Conservation (phyloP, 2,329 filamentous ascomycete species). For the Arthrobotrys sphaeroides region DNA sequence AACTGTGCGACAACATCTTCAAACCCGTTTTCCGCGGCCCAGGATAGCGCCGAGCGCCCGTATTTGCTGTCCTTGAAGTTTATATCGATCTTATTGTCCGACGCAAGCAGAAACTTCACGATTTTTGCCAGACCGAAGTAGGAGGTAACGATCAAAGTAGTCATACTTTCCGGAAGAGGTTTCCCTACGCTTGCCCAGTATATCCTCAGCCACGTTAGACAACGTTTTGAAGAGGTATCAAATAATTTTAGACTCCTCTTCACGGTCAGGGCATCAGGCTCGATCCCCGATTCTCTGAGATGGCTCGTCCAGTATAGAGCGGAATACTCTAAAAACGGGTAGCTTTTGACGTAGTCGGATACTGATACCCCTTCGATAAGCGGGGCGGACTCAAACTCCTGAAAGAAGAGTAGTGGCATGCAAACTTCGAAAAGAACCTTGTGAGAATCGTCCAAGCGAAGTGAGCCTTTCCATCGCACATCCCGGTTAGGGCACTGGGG, state of each 20-base stretch:
- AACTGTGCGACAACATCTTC: not conserved
- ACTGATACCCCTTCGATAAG: not conserved
- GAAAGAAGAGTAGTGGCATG: not conserved
- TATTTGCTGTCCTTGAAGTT: conserved; percentile 6
- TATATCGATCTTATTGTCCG: not conserved
- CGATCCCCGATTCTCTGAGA: not conserved
- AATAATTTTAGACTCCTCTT: not conserved
- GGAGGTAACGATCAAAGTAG: not conserved
- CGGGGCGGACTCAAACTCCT: not conserved
- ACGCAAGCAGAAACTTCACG: not conserved
- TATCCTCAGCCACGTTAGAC: not conserved
- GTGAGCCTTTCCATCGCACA: not conserved
- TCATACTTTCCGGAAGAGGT: not conserved
- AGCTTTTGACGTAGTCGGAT: not conserved
- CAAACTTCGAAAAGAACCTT: not conserved
- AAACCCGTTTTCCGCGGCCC: conserved; percentile 19
- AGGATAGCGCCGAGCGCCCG: conserved; percentile 31
- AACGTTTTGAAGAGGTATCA: not conserved
- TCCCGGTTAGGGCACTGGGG: not conserved
- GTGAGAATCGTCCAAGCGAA: not conserved
- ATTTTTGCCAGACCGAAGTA: not conserved
- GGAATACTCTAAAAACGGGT: not conserved
- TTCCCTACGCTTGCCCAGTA: not conserved
- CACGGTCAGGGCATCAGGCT: not conserved
- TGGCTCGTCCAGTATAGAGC: not conserved